These are phyloP conservation scores for Boletellus emodensis DNA, from an alignment of 768 basidiomycete species.

Conservation along the genomic window DNA sequence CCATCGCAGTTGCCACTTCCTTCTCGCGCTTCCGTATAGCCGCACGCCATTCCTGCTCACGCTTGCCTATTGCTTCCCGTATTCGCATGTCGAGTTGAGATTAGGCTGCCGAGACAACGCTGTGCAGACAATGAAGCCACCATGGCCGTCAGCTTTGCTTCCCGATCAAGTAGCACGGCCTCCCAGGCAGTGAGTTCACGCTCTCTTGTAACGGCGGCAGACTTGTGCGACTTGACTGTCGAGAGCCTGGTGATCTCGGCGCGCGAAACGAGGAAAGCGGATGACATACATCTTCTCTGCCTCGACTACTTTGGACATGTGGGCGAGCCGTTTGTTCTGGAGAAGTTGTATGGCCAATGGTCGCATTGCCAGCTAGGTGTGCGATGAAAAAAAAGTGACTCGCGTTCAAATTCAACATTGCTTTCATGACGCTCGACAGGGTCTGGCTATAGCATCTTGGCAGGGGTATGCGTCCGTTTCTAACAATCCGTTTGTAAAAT, in stretches of 20 bases:
- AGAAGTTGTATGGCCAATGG: conserved; percentile 79
- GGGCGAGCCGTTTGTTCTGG: conserved; percentile 71
- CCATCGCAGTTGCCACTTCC: conserved; percentile 63
- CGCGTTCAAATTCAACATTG: conserved; percentile 85
- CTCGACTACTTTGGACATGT: conserved; percentile 68
- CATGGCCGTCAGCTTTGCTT: conserved; percentile 45
- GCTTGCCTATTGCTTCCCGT: no score
- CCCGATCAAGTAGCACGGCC: conserved; percentile 49
- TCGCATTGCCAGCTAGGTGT: conserved; percentile 86
- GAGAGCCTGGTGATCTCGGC: conserved; percentile 44
- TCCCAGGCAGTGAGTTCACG: conserved; percentile 62
- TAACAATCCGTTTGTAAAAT: conserved; percentile 20
- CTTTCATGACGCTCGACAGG: conserved; percentile 70
- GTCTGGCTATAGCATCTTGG: conserved; percentile 79
- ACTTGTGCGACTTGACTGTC: no score
- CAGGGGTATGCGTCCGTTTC: conserved; percentile 86
- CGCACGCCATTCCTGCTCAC: conserved; percentile 65
- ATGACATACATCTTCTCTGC: conserved; percentile 66
- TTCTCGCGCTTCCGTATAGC: conserved; percentile 66
- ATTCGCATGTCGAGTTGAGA: conserved; percentile 43
- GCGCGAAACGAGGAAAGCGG: not conserved
- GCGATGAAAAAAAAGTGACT: conserved; percentile 23
- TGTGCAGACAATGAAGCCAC: conserved; percentile 47
- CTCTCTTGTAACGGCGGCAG: conserved; percentile 53
- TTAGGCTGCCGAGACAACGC: conserved; percentile 38